A percentile compares a stretch with the other conserved stretches of the same genome.
These are phyloP conservation scores for Scutellaria galericulata DNA, from an alignment of 257 asterid species.

Conservation along the genomic window DNA sequence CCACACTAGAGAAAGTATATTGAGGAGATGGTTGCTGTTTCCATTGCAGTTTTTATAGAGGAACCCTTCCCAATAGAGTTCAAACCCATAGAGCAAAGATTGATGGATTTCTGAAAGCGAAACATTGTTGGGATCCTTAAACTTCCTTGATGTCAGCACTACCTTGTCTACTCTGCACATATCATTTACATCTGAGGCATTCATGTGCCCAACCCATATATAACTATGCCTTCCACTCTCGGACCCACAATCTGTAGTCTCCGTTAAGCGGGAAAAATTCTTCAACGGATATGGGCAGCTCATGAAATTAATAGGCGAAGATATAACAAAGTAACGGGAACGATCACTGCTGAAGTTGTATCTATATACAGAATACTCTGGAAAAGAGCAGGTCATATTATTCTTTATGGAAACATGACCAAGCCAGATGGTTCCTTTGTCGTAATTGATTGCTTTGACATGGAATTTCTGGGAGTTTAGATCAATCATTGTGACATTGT, in stretches of 20 bases:
- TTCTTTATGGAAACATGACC: too few relatives aligned
- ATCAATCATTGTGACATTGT: too few relatives aligned
- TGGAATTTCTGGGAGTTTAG: too few relatives aligned
- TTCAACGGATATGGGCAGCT: constrained; percentile 9
- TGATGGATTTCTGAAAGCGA: constrained; percentile 40
- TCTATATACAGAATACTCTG: too few relatives aligned
- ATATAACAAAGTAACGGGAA: too few relatives aligned
- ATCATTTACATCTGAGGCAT: not conserved
- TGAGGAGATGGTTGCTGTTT: too few relatives aligned
- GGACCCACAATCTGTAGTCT: not conserved
- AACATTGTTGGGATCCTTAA: not conserved
- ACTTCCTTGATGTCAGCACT: not conserved
- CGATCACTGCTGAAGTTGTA: too few relatives aligned
- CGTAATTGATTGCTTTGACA: too few relatives aligned
- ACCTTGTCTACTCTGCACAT: not conserved
- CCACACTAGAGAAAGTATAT: too few relatives aligned
- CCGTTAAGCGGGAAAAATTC: not conserved
- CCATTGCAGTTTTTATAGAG: too few relatives aligned
- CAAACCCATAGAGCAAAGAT: constrained; percentile 43
- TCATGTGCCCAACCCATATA: not conserved
- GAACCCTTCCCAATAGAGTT: constrained; percentile 24
- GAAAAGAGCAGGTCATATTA: too few relatives aligned
- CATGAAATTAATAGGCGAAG: not conserved
- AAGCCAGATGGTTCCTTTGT: too few relatives aligned
- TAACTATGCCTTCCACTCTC: not conserved